Percentiles rank a stretch among this genome's conserved stretches.
phyloP scores from a whole-genome alignment of 2,329 filamentous ascomycete genomes.

The Penicillium sp. region DNA sequence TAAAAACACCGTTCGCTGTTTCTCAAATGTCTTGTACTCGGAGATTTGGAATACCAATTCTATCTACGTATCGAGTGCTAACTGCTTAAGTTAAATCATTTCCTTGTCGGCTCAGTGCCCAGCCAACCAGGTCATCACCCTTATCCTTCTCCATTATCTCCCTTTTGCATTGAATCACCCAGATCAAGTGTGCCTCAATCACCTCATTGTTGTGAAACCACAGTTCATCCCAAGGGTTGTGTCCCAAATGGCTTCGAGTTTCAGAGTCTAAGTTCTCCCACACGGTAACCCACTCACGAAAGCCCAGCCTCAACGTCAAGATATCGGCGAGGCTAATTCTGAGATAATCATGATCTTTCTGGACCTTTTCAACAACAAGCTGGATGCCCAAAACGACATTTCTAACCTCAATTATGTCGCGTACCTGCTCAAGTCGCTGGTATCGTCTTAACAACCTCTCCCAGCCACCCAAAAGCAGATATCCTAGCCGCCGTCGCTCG shows the following conservation, averaged over 20 bases:
- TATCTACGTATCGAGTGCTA: neutral
- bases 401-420: neutral
- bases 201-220: conserved; percentile 1
- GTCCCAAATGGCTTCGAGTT: neutral
- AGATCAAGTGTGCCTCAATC: conserved; percentile 3
- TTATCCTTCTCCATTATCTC: neutral
- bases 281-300: neutral
- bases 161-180: neutral
- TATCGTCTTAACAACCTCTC: neutral
- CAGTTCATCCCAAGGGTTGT: neutral
- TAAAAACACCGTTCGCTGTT: neutral
- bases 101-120: conserved; percentile 5
- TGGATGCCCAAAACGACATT: neutral
- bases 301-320: neutral
- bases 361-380: neutral
- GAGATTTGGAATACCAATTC: neutral
- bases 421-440: neutral
- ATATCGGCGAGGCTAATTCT: neutral
- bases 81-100: neutral
- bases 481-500: neutral
- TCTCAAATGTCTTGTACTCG: neutral
- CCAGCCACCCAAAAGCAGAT: neutral
- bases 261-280: neutral
- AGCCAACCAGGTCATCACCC: conserved; percentile 1
- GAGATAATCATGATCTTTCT: neutral